A percentile compares a stretch with the other conserved stretches of the same genome.
phyloP scores from a whole-genome alignment of 805 yeast genomes.

The Ogataea ganodermae region DNA sequence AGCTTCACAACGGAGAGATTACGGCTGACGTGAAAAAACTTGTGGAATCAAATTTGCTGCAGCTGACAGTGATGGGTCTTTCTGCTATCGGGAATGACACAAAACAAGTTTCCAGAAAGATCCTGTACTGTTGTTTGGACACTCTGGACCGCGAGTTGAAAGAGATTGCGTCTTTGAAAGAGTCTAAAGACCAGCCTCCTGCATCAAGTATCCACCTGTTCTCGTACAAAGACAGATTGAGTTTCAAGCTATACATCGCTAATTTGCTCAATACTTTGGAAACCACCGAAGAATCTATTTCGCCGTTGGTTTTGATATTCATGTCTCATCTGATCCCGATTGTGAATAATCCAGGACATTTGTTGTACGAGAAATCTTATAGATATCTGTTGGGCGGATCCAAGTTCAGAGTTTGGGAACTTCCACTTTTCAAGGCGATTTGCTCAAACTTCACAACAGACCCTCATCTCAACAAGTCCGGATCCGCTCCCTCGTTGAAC shows the following conservation, averaged over 20 bases:
- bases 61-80: conserved; percentile 49
- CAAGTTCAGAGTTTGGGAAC: conserved; percentile 39
- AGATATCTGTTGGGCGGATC: conserved; percentile 67
- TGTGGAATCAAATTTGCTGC: conserved; percentile 57
- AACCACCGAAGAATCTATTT: conserved; percentile 26
- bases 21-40: conserved; percentile 56
- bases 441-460: conserved; percentile 31
- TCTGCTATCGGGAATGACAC: conserved; percentile 37
- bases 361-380: conserved; percentile 68
- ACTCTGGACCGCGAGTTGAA: conserved; percentile 43
- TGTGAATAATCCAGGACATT: conserved; percentile 69
- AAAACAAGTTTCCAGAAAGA: conserved; percentile 40
- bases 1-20: conserved; percentile 23
- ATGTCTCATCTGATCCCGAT: conserved; percentile 59
- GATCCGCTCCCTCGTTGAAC: conserved; percentile 35
- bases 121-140: conserved; percentile 47
- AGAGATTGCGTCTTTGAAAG: conserved; percentile 22
- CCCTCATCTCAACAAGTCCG: conserved; percentile 22
- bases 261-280: conserved; percentile 44
- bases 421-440: conserved; percentile 49
- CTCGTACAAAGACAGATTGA: conserved; percentile 54
- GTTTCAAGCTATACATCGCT: conserved; percentile 56
- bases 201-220: conserved; percentile 9
- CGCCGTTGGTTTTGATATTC: conserved; percentile 55
- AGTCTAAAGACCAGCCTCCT: conserved; percentile 16